Evolutionary conservation across 1,284 basidiomycete genomes (phyloP).

Genomic region (Cutaneotrichosporon sp.): DNA sequence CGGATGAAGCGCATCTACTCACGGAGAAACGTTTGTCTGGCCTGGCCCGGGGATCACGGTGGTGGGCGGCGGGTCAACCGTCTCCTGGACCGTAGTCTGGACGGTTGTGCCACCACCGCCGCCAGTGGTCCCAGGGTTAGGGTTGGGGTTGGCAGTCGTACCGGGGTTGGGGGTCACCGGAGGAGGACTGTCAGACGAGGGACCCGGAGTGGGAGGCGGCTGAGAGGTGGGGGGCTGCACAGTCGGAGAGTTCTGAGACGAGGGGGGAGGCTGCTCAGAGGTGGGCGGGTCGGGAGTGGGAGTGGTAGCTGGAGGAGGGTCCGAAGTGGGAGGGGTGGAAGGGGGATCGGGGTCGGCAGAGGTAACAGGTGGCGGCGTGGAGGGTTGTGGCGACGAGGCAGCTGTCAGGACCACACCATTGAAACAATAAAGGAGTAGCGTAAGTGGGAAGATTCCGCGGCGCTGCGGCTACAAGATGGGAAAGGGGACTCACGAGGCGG

Average conservation of each 20-base stretch:
- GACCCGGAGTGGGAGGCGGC: neutral
- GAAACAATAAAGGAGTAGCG: slow-evolving; percentile 1
- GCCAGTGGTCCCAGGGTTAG: no score
- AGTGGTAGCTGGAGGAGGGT: slow-evolving; percentile 5
- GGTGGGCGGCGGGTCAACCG: neutral
- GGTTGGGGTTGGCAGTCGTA: neutral
- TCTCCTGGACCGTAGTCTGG: neutral
- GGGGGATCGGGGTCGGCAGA: neutral
- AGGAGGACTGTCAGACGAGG: slow-evolving; percentile 4
- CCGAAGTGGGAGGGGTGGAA: neutral
- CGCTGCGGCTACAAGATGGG: neutral
- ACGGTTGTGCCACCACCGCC: neutral
- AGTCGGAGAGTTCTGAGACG: neutral
- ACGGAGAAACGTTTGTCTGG: neutral
- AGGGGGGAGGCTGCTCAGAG: slow-evolving; percentile 3
- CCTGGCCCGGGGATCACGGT: neutral
- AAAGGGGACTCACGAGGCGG: neutral
- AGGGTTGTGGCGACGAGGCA: neutral
- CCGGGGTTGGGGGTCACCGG: slow-evolving; percentile 1
- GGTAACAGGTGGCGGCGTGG: neutral
- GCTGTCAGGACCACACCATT: slow-evolving; percentile 1
- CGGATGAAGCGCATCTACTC: neutral
- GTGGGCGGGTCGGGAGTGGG: neutral
- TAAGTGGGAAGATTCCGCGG: neutral
- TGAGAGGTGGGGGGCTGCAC: no score